Evolutionary conservation across 768 basidiomycete species (phyloP).

Genomic region (Tylopilus rubrobrunneus): DNA sequence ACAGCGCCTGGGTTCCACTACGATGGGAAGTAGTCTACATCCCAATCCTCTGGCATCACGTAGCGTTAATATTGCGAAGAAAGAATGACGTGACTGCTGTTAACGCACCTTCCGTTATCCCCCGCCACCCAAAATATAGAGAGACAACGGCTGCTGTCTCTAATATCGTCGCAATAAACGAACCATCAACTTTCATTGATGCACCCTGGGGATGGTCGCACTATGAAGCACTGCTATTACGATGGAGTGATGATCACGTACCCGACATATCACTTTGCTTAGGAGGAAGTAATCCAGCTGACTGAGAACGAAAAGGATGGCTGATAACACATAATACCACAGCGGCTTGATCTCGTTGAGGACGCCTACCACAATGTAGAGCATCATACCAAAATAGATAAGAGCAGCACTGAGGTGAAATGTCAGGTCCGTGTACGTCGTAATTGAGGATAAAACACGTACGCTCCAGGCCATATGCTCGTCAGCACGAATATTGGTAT

Average conservation of each 20-base stretch:
- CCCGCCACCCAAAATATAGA: slow-evolving; percentile 78
- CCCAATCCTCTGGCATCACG: slow-evolving; percentile 44
- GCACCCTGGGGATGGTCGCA: slow-evolving; percentile 45
- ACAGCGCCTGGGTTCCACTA: slow-evolving; percentile 8
- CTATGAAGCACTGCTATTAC: slow-evolving; percentile 7
- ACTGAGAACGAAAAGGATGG: slow-evolving; percentile 71
- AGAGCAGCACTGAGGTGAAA: slow-evolving; percentile 49
- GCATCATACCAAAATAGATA: slow-evolving; percentile 71
- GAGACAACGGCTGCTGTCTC: slow-evolving; percentile 71
- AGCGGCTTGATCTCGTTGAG: slow-evolving; percentile 80
- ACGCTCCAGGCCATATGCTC: slow-evolving; percentile 76
- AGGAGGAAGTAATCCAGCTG: slow-evolving; percentile 86
- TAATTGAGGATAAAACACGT: slow-evolving; percentile 28
- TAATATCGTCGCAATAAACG: slow-evolving; percentile 80
- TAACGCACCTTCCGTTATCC: slow-evolving; percentile 79
- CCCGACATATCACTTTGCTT: slow-evolving; percentile 68
- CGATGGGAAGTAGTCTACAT: slow-evolving; percentile 47
- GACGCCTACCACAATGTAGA: slow-evolving; percentile 71
- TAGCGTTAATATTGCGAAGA: slow-evolving; percentile 1
- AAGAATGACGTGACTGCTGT: background rate
- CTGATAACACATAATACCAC: slow-evolving; percentile 70
- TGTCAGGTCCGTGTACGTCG: background rate
- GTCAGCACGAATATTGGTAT: slow-evolving; percentile 80
- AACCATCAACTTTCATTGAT: slow-evolving; percentile 71
- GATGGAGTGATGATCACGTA: slow-evolving; percentile 30